phyloP scores from a whole-genome alignment of 352 stramenopile species.

The Globisporangium yorkense region DNA sequence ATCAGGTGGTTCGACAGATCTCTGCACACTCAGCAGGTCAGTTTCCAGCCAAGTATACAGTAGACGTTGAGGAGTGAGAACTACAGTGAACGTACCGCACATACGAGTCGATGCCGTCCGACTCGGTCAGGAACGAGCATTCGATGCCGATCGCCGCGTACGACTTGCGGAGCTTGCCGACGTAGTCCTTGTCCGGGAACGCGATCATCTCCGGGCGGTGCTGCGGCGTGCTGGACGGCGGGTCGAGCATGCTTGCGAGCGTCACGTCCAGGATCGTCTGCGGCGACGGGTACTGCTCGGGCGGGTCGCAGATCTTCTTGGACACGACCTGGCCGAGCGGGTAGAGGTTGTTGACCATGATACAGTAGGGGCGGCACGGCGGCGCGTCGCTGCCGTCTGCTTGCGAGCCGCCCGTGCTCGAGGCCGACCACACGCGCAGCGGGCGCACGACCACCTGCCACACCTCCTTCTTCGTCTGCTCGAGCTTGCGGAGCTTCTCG shows the following conservation, averaged over 20 bases:
- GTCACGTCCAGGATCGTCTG: constrained; percentile 66
- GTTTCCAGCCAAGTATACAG: no score
- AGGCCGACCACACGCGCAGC: constrained; percentile 83
- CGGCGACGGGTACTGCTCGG: constrained; percentile 68
- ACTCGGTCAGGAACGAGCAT: constrained; percentile 82
- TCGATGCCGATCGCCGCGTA: constrained; percentile 73
- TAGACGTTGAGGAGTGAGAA: no score
- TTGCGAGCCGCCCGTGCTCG: constrained; percentile 32
- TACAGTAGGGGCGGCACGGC: constrained; percentile 78
- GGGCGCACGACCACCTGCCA: constrained; percentile 86
- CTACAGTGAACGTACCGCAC: constrained; percentile 47
- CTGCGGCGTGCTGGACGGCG: constrained; percentile 62
- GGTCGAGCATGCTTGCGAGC: constrained; percentile 72
- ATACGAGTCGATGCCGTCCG: constrained; percentile 78
- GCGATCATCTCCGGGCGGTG: constrained; percentile 83
- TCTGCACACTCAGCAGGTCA: constrained; percentile 13
- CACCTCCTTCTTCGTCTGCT: constrained; percentile 77
- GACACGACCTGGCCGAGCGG: constrained; percentile 78
- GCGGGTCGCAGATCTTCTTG: constrained; percentile 83
- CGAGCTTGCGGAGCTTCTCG: constrained; percentile 63
- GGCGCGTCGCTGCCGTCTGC: constrained; percentile 51
- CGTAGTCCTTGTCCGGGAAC: constrained; percentile 75
- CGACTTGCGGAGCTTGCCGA: constrained; percentile 71
- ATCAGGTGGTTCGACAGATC: constrained; percentile 79
- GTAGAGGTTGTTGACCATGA: constrained; percentile 86